Conservation (phyloP, 2,329 filamentous ascomycete species). For the Biscogniauxia mediterranea region DNA sequence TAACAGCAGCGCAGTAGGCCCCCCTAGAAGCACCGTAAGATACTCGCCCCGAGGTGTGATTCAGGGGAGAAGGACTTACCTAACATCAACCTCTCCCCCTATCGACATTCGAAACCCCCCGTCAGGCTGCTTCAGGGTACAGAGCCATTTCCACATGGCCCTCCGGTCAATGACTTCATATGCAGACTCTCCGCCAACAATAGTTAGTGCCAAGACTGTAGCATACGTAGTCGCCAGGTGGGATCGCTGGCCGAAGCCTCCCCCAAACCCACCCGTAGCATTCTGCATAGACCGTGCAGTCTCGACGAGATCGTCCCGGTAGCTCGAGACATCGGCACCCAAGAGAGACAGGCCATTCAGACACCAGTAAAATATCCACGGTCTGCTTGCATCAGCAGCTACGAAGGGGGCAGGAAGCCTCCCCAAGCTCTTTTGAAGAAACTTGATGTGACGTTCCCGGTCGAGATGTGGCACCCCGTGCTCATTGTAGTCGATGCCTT, state of each 20-base stretch:
- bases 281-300: constrained; percentile 85
- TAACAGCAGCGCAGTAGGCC: constrained; percentile 85
- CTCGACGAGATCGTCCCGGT: constrained; percentile 66
- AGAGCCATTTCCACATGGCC: constrained; percentile 89
- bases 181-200: constrained; percentile 72
- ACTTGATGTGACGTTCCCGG: constrained; percentile 59
- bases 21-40: constrained; percentile 54
- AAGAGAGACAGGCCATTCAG: constrained; percentile 73
- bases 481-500: constrained; percentile 57
- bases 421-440: constrained; percentile 58
- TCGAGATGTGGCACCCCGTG: constrained; percentile 75
- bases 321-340: constrained; percentile 69
- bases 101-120: constrained; percentile 88
- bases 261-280: constrained; percentile 79
- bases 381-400: constrained; percentile 78
- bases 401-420: constrained; percentile 69
- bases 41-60: constrained; percentile 11
- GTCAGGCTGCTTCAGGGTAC: constrained; percentile 77
- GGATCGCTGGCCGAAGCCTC: constrained; percentile 85
- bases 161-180: constrained; percentile 77
- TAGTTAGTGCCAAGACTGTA: constrained; percentile 71
- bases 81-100: constrained; percentile 88
- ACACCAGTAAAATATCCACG: constrained; percentile 95
- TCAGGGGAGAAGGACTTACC: constrained; percentile 49
- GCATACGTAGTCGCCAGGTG: constrained; percentile 92